Conservation (phyloP, 306 rosid genomes). For the Trifolium repens region DNA sequence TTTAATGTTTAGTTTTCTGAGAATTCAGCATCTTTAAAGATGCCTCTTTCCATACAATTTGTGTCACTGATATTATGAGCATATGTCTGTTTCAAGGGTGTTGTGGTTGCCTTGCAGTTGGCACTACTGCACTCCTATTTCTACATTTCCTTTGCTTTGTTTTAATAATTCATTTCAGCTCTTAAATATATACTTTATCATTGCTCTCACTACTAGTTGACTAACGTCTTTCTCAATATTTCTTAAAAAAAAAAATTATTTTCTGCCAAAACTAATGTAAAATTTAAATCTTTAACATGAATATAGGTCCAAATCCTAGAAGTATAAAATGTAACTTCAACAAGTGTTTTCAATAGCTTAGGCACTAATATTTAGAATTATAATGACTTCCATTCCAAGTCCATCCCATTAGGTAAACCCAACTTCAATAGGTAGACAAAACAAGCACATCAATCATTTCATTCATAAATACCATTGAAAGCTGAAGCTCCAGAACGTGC, state of each 20-base stretch:
- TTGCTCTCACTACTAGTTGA: neutral
- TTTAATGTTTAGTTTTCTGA: conserved; percentile 2
- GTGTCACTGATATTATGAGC: neutral
- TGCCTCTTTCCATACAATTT: conserved; percentile 4
- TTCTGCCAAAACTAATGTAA: neutral
- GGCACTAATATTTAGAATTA: conserved; percentile 21
- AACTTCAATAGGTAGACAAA: conserved; percentile 34
- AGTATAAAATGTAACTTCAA: neutral
- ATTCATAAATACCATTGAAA: conserved; percentile 79
- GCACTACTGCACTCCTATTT: conserved; percentile 28
- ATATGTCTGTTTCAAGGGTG: neutral
- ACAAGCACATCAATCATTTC: conserved; percentile 58
- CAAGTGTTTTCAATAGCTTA: conserved; percentile 12
- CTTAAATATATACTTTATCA: conserved; percentile 20
- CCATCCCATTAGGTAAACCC: conserved; percentile 13
- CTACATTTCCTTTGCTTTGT: conserved; percentile 2
- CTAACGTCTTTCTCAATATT: neutral
- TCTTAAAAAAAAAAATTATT: neutral
- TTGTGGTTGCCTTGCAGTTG: neutral
- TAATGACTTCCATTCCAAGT: conserved; percentile 21
- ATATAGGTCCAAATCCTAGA: conserved; percentile 35
- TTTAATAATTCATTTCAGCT: conserved; percentile 23
- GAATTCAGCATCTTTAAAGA: conserved; percentile 23
- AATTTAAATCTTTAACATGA: conserved; percentile 28
- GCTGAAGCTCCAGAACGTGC: conserved; percentile 91